Evolutionary conservation across 176 grass and related monocot genomes (phyloP).

Genomic region (Thinopyrum elongatum): DNA sequence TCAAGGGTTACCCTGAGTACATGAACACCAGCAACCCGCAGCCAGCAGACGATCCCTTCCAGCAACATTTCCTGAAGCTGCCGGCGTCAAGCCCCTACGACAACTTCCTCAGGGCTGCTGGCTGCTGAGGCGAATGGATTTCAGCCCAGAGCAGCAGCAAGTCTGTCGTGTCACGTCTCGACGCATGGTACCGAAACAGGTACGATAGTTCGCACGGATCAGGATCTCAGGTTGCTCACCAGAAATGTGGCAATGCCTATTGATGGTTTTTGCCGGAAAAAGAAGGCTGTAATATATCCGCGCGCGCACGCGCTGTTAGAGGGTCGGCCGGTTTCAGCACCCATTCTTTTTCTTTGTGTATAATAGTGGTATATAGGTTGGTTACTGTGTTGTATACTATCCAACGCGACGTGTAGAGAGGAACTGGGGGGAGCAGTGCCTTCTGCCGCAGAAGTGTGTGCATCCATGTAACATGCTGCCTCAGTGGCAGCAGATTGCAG

Average conservation of each 20-base stretch:
- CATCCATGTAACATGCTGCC: neutral
- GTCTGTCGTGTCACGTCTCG: neutral
- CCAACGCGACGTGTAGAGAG: slow-evolving; percentile 11
- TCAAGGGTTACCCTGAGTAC: slow-evolving; percentile 33
- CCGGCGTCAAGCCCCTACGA: slow-evolving; percentile 85
- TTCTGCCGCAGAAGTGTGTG: slow-evolving; percentile 24
- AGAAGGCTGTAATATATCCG: neutral
- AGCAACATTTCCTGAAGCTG: slow-evolving; percentile 60
- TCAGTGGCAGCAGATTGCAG: neutral
- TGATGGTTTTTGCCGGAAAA: neutral
- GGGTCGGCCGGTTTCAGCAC: slow-evolving; percentile 29
- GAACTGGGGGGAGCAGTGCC: slow-evolving; percentile 27
- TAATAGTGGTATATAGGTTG: slow-evolving; percentile 30
- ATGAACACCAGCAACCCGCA: slow-evolving; percentile 22
- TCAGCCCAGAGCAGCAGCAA: neutral
- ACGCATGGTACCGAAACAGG: neutral
- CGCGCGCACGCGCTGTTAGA: neutral
- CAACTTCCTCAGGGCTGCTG: slow-evolving; percentile 86
- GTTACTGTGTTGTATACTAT: neutral
- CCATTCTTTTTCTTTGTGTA: slow-evolving; percentile 30
- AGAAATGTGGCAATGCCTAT: neutral
- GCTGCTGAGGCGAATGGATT: slow-evolving; percentile 36
- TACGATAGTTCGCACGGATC: neutral
- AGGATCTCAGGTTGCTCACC: neutral
- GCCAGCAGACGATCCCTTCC: neutral